A percentile compares a stretch with the other conserved stretches of the same genome.
phyloP scores from a whole-genome alignment of 2,329 filamentous ascomycete species.

The Intubia oerlemansii region DNA sequence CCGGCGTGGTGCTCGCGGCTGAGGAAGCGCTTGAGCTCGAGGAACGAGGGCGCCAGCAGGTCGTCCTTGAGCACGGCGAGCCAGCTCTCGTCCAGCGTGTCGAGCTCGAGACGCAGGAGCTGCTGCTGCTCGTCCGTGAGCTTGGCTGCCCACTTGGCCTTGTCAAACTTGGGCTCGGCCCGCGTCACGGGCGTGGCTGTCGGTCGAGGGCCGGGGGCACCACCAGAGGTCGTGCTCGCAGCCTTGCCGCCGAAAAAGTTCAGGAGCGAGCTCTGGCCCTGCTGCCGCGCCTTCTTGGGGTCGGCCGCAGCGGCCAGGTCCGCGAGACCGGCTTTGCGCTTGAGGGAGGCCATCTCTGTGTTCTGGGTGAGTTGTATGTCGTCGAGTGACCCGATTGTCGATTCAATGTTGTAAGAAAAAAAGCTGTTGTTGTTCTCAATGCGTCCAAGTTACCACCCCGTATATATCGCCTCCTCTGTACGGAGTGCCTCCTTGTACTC shows the following conservation, averaged over 20 bases:
- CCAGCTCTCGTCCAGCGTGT: constrained; percentile 84
- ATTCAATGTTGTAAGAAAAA: no score
- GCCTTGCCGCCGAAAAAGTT: no score
- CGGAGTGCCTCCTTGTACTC: no score
- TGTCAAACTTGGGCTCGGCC: constrained; percentile 49
- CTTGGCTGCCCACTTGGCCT: constrained; percentile 67
- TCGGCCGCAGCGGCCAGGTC: no score
- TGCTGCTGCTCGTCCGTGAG: constrained; percentile 65
- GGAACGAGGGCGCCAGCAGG: constrained; percentile 54
- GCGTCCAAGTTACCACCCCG: no score
- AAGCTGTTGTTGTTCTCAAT: no score
- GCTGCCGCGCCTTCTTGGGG: no score
- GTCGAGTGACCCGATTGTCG: no score
- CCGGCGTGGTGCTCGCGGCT: constrained; percentile 52
- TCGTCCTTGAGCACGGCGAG: constrained; percentile 76
- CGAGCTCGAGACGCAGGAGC: constrained; percentile 72
- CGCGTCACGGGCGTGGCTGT: no score
- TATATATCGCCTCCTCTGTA: no score
- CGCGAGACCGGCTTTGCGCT: constrained; percentile 12
- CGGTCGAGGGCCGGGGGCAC: constrained; percentile 8
- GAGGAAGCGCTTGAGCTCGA: constrained; percentile 74
- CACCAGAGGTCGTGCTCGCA: constrained; percentile 7
- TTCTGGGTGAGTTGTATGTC: no score
- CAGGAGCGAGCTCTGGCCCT: no score
- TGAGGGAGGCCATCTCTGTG: constrained; percentile 30